phyloP scores from a whole-genome alignment of 2,329 filamentous ascomycete genomes.

The Colletotrichum sidae region DNA sequence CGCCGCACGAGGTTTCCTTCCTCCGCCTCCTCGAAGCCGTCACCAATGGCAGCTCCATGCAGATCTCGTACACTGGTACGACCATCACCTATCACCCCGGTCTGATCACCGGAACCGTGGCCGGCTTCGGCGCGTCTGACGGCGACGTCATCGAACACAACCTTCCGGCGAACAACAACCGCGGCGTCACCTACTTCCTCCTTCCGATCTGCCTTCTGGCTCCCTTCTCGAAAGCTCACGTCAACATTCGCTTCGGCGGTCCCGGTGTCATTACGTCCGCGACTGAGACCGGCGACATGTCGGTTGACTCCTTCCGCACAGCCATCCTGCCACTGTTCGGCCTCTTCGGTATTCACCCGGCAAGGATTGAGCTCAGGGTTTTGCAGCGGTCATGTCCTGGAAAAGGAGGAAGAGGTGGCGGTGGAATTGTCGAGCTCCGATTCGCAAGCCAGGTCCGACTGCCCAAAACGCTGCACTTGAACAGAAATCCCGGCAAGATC shows the following conservation, averaged over 20 bases:
- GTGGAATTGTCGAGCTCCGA: conserved; percentile 90
- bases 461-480: conserved; percentile 91
- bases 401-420: conserved; percentile 80
- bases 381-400: conserved; percentile 84
- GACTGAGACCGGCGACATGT: conserved; percentile 86
- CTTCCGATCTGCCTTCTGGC: conserved; percentile 89
- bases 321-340: conserved; percentile 91
- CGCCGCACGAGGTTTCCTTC: conserved; percentile 94
- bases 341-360: conserved; percentile 84
- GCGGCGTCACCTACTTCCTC: conserved; percentile 92
- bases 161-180: conserved; percentile 78
- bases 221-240: conserved; percentile 90
- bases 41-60: conserved; percentile 94
- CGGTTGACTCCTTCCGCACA: conserved; percentile 92
- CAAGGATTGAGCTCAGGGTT: conserved; percentile 87
- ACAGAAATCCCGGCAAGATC: conserved; percentile 83
- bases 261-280: conserved; percentile 92
- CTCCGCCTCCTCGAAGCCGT: conserved; percentile 92
- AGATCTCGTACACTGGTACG: conserved; percentile 96
- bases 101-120: conserved; percentile 86
- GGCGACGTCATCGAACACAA: conserved; percentile 85
- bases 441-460: conserved; percentile 94
- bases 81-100: conserved; percentile 93
- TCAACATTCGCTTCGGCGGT: conserved; percentile 91
- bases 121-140: conserved; percentile 76